Conservation (phyloP, 1,139 yeast species). For the Hansenula sp. region DNA sequence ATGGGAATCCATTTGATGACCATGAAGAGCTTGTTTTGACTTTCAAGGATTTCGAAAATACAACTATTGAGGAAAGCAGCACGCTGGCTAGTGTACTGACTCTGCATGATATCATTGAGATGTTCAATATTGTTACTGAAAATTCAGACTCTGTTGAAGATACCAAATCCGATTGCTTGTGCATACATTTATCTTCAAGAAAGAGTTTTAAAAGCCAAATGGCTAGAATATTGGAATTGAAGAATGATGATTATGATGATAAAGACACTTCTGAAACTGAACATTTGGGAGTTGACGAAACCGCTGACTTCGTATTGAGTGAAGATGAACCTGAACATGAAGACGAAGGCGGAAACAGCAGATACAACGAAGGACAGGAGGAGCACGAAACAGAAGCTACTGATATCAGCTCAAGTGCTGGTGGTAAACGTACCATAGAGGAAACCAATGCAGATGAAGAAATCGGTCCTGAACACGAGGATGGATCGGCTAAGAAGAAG, state of each 20-base stretch:
- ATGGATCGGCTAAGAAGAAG: too few relatives aligned
- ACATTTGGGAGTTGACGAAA: background rate
- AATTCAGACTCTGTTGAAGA: background rate
- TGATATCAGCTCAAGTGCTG: background rate
- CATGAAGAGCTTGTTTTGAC: conserved; percentile 14
- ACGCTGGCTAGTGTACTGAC: conserved; percentile 12
- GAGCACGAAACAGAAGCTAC: background rate
- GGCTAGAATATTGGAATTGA: conserved; percentile 6
- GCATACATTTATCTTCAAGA: conserved; percentile 11
- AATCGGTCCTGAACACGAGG: too few relatives aligned
- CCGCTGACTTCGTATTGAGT: conserved; percentile 4
- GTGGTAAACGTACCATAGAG: too few relatives aligned
- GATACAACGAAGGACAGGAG: background rate
- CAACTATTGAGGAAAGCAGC: conserved; percentile 15
- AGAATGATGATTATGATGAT: background rate
- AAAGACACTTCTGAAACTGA: background rate
- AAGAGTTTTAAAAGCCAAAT: conserved; percentile 11
- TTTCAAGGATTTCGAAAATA: conserved; percentile 16
- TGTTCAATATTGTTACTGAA: conserved; percentile 8
- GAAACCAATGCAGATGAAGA: too few relatives aligned
- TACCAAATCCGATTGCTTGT: conserved; percentile 9
- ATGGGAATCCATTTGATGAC: conserved; percentile 17
- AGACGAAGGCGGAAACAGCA: background rate
- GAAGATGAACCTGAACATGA: conserved; percentile 4
- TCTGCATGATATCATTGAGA: conserved; percentile 14